Base-by-base conservation (phyloP, 495 filamentous ascomycete species). In the Penicillium goetzii region DNA sequence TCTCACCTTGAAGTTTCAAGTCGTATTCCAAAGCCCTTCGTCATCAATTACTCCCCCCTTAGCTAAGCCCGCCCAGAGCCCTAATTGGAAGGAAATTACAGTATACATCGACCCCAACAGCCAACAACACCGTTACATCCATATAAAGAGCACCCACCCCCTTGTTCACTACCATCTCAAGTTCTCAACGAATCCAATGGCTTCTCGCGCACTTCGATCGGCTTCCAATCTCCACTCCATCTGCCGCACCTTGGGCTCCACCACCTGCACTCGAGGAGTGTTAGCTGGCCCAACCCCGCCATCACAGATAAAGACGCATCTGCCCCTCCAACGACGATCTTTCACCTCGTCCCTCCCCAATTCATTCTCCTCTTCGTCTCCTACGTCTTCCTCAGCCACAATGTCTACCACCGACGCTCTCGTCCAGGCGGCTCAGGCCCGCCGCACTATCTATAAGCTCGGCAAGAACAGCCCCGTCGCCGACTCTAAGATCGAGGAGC, bases 371-470 rank as follows among this genome's bases (percentile, higher is more conserved):
- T 23, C 43, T 32, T 32, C 30, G 9, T 32, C 30, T 32, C 30
- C 30, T 1, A 32, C 5, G 6, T 32, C 30, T 30, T 45, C 61
- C 50, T 41, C 61, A 61, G 58, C 67, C 58, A 70, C 67, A 58
- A 69, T 74, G 51, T 56, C 70, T 32, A 72, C 70, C 36, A 72
- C 72, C 33, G 72, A 76, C 19, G 47, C 70, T 52, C 77, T 83
- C 57, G 63, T 82, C 59, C 62, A 74, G 14, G 68, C 79, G 11
- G 78, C 76, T 60, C 70, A 80, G 64, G 54, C 63, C 64, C 79
- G 84, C 45, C 83, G 83, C 68, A 81, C 76, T 45, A 77, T 81
- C 69, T 84, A 85, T 69, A 62, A 75, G 38, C 75, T 86, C 32
- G 76, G 73, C 62, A 74, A 76, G 58, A 75, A 73, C 45, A 78